Evolutionary conservation across 2,329 filamentous ascomycete genomes (phyloP).

Genomic region (Talaromyces sp.): DNA sequence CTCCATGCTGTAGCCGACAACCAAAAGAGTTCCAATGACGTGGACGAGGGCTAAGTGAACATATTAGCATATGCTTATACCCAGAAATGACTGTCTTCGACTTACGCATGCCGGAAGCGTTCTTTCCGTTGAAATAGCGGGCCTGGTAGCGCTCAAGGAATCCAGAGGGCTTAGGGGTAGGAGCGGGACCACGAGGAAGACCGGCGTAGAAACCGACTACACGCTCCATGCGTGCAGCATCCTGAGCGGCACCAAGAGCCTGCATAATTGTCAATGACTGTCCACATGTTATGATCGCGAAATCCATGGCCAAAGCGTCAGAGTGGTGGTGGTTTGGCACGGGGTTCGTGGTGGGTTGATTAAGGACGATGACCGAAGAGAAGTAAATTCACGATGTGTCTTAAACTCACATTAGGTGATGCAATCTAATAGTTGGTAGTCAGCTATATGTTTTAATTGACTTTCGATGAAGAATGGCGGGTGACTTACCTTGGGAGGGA

Average conservation of each 20-base stretch:
- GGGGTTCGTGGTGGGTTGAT: neutral
- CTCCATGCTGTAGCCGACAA: conserved; percentile 90
- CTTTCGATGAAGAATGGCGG: neutral
- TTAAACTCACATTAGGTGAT: conserved; percentile 39
- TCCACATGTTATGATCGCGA: neutral
- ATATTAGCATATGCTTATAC: conserved; percentile 10
- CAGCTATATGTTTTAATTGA: conserved; percentile 33
- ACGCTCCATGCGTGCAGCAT: conserved; percentile 96
- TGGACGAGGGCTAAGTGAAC: conserved; percentile 73
- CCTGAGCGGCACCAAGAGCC: conserved; percentile 91
- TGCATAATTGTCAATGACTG: conserved; percentile 47
- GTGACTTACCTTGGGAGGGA: conserved; percentile 85
- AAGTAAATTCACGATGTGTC: conserved; percentile 4
- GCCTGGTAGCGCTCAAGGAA: conserved; percentile 82
- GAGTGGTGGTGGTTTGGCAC: neutral
- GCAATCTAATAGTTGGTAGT: conserved; percentile 35
- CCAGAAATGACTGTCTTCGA: conserved; percentile 26
- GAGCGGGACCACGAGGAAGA: conserved; percentile 87
- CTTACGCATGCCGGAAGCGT: conserved; percentile 83
- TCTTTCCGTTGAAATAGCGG: conserved; percentile 84
- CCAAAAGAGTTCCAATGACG: conserved; percentile 71
- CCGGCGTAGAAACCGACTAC: conserved; percentile 99
- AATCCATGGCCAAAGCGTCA: neutral
- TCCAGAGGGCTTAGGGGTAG: conserved; percentile 76
- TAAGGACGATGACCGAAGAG: neutral